Evolutionary conservation across 2,329 filamentous ascomycete genomes (phyloP).

Genomic region (Fusarium avenaceum): DNA sequence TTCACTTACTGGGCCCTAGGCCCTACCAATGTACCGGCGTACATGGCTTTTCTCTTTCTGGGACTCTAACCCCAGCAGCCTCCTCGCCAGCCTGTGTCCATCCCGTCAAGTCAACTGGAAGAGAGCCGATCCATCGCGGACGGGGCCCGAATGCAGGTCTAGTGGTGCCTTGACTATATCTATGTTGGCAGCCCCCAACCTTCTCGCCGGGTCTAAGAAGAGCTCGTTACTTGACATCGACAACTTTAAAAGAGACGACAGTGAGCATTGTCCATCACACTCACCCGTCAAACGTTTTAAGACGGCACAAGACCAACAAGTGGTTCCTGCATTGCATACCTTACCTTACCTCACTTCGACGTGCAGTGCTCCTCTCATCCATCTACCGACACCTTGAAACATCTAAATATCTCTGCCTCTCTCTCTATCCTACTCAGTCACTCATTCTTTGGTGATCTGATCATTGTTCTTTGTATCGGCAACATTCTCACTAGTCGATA

Average conservation of each 20-base stretch:
- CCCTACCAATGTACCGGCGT: conserved; percentile 36
- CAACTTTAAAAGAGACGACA: conserved; percentile 18
- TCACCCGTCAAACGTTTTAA: conserved; percentile 14
- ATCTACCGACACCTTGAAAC: conserved; percentile 11
- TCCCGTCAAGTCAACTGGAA: conserved; percentile 38
- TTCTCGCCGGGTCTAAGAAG: conserved; percentile 38
- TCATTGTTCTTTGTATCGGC: background rate
- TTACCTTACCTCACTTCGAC: conserved; percentile 16
- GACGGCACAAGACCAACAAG: conserved; percentile 23
- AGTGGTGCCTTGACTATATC: conserved; percentile 50
- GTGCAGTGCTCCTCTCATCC: conserved; percentile 9
- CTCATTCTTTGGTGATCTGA: conserved; percentile 5
- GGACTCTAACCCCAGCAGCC: conserved; percentile 34
- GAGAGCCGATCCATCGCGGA: conserved; percentile 46
- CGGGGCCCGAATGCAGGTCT: conserved; percentile 47
- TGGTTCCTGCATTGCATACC: no score
- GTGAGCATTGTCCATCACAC: conserved; percentile 18
- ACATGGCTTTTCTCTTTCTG: conserved; percentile 25
- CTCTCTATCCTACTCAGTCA: conserved; percentile 1
- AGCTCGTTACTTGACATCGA: conserved; percentile 40
- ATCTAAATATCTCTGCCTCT: background rate
- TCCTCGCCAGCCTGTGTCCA: conserved; percentile 41
- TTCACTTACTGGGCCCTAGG: conserved; percentile 33
- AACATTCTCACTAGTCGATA: conserved; percentile 3
- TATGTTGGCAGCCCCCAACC: conserved; percentile 47